phyloP scores from a whole-genome alignment of 2,329 filamentous ascomycete genomes.

The Conoideocrella luteorostrata region DNA sequence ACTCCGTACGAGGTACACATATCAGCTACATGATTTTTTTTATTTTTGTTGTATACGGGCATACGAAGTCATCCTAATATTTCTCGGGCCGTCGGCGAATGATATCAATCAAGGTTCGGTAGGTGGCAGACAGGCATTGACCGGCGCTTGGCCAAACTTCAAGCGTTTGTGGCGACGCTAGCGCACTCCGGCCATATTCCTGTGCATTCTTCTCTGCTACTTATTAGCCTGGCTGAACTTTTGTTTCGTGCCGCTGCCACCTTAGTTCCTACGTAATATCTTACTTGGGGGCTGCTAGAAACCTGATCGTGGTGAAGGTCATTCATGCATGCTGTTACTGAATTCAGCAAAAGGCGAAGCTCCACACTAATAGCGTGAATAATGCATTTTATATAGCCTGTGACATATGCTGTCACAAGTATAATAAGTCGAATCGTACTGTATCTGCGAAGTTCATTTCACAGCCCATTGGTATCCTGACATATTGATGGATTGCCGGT shows the following conservation, averaged over 20 bases:
- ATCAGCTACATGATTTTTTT: background rate
- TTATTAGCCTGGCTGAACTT: background rate
- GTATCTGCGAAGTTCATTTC: background rate
- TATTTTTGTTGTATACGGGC: background rate
- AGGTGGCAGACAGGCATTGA: background rate
- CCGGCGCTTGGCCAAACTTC: background rate
- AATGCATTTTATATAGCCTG: no score
- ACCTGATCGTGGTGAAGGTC: background rate
- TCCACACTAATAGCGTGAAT: no score
- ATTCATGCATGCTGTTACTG: background rate
- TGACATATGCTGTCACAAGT: background rate
- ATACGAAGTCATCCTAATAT: background rate
- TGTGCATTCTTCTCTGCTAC: background rate
- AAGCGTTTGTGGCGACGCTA: background rate
- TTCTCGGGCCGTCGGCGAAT: background rate
- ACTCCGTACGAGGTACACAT: no score
- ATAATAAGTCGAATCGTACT: background rate
- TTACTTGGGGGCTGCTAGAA: background rate
- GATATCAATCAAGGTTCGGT: background rate
- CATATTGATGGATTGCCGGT: background rate
- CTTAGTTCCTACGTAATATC: background rate
- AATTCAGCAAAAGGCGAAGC: no score
- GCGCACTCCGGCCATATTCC: background rate
- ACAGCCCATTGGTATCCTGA: background rate
- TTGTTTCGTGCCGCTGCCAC: background rate